These are phyloP conservation scores for Nothophaeocryptopus gaeumannii DNA, from an alignment of 2,329 filamentous ascomycete genomes.

Conservation along the genomic window DNA sequence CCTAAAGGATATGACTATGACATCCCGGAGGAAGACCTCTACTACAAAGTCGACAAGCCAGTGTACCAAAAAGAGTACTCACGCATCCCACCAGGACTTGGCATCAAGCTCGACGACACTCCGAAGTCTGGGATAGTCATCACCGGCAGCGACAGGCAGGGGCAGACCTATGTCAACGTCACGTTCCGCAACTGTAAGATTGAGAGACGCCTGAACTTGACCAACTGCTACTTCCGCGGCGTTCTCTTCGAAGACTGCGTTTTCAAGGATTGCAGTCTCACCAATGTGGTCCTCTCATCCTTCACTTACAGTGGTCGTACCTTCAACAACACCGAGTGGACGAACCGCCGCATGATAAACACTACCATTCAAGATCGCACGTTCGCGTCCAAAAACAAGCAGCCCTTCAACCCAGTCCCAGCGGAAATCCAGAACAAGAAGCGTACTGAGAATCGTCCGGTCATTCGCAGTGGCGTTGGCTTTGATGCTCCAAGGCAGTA, in stretches of 20 bases:
- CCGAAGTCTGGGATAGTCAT: constrained; percentile 4
- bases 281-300: constrained; percentile 1
- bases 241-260: constrained; percentile 5
- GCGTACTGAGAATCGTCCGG: too few species aligned
- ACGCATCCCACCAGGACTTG: neutral
- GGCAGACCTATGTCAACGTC: too few species aligned
- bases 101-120: constrained; percentile 2
- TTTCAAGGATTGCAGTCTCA: neutral
- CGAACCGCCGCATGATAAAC: too few species aligned
- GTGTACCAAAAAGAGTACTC: neutral
- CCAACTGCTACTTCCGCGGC: constrained; percentile 7
- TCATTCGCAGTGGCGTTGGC: too few species aligned
- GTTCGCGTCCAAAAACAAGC: too few species aligned
- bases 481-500: too few species aligned
- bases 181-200: too few species aligned
- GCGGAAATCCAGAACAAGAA: too few species aligned
- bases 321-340: neutral
- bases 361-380: too few species aligned
- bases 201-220: neutral
- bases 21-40: neutral
- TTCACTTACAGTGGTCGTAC: neutral
- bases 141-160: neutral
- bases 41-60: neutral
- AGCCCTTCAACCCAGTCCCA: too few species aligned
- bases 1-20: neutral